Evolutionary conservation across 1,139 yeast genomes (phyloP).

Genomic region (Pneumocystis wakefieldiae): DNA sequence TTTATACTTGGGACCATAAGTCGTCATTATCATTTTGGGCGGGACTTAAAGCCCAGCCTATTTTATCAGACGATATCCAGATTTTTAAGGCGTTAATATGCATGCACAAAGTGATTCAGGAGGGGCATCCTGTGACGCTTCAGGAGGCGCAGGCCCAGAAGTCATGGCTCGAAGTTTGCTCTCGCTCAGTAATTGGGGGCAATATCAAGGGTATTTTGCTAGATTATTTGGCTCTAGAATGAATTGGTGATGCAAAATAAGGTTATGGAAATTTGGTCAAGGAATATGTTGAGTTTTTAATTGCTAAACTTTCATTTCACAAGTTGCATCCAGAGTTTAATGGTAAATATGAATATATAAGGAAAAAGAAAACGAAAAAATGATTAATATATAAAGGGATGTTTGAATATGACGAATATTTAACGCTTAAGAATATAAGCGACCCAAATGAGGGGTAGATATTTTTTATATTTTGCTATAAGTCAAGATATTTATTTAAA

Average conservation of each 20-base stretch:
- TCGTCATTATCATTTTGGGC: conserved; percentile 80
- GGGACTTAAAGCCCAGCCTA: conserved; percentile 62
- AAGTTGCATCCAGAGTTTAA: conserved; percentile 75
- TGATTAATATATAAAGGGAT: conserved; percentile 26
- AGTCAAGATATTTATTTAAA: not conserved
- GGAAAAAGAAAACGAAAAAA: not conserved
- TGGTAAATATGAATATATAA: conserved; percentile 29
- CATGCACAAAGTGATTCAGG: conserved; percentile 87
- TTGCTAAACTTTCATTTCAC: conserved; percentile 69
- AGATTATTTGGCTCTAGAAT: not conserved
- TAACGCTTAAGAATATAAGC: conserved; percentile 70
- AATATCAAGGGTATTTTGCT: conserved; percentile 12
- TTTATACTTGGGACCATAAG: conserved; percentile 91
- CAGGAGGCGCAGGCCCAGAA: conserved; percentile 67
- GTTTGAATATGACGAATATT: conserved; percentile 89
- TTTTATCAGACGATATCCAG: conserved; percentile 69
- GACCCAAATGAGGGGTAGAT: conserved; percentile 80
- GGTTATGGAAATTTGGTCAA: conserved; percentile 62
- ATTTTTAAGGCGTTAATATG: conserved; percentile 77
- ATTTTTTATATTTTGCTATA: not conserved
- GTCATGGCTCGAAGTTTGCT: conserved; percentile 44
- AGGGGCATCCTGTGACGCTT: conserved; percentile 79
- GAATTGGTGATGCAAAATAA: not conserved
- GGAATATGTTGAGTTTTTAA: conserved; percentile 58
- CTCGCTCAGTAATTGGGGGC: conserved; percentile 25